Evolutionary conservation across 352 stramenopile genomes (phyloP).

Genomic region (Blastocystis sp.): DNA sequence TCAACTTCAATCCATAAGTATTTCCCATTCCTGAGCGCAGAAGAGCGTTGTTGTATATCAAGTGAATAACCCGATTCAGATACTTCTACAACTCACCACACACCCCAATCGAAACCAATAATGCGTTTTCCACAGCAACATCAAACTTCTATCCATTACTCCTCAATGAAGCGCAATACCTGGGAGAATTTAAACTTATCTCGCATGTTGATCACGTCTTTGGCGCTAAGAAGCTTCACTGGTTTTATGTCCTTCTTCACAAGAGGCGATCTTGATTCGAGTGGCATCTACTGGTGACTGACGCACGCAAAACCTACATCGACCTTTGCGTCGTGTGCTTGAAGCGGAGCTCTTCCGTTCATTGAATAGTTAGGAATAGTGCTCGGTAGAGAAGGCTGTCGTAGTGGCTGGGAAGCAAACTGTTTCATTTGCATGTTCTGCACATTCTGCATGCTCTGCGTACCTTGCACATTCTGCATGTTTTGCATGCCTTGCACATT

Average conservation of each 20-base stretch:
- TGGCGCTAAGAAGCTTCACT: not conserved
- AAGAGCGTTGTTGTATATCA: not conserved
- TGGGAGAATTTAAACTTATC: not conserved
- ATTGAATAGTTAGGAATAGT: not conserved
- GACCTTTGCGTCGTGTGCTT: too few species aligned
- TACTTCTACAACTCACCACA: not conserved
- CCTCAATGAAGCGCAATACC: not conserved
- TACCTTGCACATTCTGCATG: not conserved
- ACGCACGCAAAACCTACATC: not conserved
- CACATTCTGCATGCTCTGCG: not conserved
- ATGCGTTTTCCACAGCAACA: not conserved
- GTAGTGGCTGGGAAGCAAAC: not conserved
- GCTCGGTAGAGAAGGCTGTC: not conserved
- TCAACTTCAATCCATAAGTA: not conserved
- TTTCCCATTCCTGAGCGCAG: not conserved
- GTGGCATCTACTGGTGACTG: not conserved
- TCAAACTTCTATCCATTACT: slow-evolving; percentile 6
- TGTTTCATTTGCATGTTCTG: not conserved
- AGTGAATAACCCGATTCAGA: not conserved
- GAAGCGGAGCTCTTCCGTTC: not conserved
- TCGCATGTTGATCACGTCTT: not conserved
- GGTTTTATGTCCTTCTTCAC: not conserved
- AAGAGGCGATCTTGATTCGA: not conserved
- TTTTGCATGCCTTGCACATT: not conserved
- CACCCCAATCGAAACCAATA: not conserved